These are phyloP conservation scores for Leccinum obscurum DNA, from an alignment of 768 basidiomycete species.

Conservation along the genomic window DNA sequence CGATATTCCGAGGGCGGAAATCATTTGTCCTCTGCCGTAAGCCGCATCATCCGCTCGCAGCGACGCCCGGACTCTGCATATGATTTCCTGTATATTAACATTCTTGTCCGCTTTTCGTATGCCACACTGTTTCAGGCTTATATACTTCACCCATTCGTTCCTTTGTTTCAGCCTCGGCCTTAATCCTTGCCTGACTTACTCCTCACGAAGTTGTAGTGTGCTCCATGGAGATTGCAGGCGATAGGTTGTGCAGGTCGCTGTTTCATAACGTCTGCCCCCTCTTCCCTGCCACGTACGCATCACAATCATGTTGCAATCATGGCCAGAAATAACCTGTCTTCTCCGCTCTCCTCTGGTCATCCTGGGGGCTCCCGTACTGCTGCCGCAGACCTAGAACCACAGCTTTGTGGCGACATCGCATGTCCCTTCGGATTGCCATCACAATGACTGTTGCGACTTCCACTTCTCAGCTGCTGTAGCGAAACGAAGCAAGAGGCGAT, in stretches of 20 bases:
- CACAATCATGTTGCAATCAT: slow-evolving; percentile 1
- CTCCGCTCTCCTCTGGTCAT: neutral
- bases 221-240: slow-evolving; percentile 3
- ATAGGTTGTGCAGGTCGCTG: neutral
- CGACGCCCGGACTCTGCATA: neutral
- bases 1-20: slow-evolving; percentile 6
- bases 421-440: neutral
- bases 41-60: slow-evolving; percentile 3
- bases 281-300: neutral
- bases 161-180: slow-evolving; percentile 2
- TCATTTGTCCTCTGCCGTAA: slow-evolving; percentile 9
- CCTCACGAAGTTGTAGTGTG: neutral
- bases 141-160: slow-evolving; percentile 1
- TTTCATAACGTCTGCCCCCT: neutral
- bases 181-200: neutral
- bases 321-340: neutral
- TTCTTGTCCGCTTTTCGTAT: neutral
- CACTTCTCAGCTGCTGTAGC: neutral
- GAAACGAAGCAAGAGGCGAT: neutral
- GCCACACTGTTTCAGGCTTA: slow-evolving; percentile 4
- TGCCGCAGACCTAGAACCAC: neutral
- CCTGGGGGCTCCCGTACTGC: neutral
- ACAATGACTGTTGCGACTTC: neutral
- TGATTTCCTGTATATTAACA: slow-evolving; percentile 1
- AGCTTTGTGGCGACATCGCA: neutral